phyloP scores from a whole-genome alignment of 2,329 filamentous ascomycete species.

The Calonectria henricotiae region DNA sequence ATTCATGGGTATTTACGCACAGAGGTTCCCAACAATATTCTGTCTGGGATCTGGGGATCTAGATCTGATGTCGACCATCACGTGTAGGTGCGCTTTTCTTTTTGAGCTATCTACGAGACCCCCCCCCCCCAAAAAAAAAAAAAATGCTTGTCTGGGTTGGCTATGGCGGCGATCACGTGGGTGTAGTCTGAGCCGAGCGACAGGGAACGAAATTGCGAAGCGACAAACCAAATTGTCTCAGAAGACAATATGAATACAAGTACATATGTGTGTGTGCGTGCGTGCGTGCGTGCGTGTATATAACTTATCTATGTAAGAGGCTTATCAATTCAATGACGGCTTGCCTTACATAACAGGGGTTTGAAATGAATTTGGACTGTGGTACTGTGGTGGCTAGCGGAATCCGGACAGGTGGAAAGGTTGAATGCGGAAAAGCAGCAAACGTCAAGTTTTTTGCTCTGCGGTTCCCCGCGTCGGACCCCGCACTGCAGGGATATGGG shows the following conservation, averaged over 20 bases:
- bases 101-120: neutral
- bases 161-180: slow-evolving; percentile 15
- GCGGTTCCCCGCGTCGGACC: slow-evolving; percentile 18
- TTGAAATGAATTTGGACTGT: slow-evolving; percentile 9
- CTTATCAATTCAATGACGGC: neutral
- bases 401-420: slow-evolving; percentile 21
- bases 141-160: neutral
- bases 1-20: neutral
- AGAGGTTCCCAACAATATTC: slow-evolving; percentile 5
- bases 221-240: neutral
- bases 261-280: neutral
- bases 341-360: slow-evolving; percentile 3
- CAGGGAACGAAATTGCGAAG: neutral
- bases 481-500: slow-evolving; percentile 10
- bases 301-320: neutral
- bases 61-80: slow-evolving; percentile 3
- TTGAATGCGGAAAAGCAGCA: slow-evolving; percentile 11
- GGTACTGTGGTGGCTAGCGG: slow-evolving; percentile 5
- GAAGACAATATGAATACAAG: neutral
- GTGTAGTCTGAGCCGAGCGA: neutral
- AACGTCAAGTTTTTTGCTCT: neutral
- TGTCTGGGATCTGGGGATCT: slow-evolving; percentile 5
- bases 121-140: too few species aligned
- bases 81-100: neutral
- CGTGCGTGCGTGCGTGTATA: too few species aligned